These are phyloP conservation scores for Leucosporidium creatinivorum DNA, from an alignment of 768 basidiomycete species.

Conservation along the genomic window DNA sequence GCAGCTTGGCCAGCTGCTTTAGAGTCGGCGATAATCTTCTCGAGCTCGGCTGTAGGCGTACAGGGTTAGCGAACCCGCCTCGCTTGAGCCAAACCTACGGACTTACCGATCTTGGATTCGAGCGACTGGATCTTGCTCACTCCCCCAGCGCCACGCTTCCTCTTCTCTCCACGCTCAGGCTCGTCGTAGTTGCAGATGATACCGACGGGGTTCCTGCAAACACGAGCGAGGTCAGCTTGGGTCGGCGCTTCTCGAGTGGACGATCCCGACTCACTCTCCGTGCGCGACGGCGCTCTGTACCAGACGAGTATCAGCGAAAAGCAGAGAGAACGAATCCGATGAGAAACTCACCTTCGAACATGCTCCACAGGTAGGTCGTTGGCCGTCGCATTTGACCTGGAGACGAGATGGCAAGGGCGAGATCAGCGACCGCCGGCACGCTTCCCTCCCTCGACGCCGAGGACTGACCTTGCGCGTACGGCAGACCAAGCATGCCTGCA, in stretches of 20 bases:
- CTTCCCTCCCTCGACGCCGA: too few species aligned
- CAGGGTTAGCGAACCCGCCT: too few species aligned
- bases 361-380: constrained; percentile 1
- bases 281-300: constrained; percentile 3
- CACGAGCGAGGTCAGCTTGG: too few species aligned
- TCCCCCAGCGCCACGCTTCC: background rate
- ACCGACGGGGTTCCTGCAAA: too few species aligned
- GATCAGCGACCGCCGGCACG: too few species aligned
- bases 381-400: background rate
- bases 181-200: constrained; percentile 8
- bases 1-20: background rate
- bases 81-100: too few species aligned
- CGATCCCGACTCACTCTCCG: background rate
- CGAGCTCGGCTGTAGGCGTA: too few species aligned
- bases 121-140: background rate
- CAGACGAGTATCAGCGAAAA: too few species aligned
- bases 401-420: too few species aligned
- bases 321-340: too few species aligned
- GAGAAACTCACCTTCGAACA: background rate
- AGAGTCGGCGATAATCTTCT: background rate
- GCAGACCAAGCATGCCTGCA: background rate
- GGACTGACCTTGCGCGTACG: background rate
- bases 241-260: too few species aligned
- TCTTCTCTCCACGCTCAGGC: background rate
- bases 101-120: constrained; percentile 6